Base-by-base conservation (phyloP, 2,329 filamentous ascomycete species). In the Arthrobotrys iridis region DNA sequence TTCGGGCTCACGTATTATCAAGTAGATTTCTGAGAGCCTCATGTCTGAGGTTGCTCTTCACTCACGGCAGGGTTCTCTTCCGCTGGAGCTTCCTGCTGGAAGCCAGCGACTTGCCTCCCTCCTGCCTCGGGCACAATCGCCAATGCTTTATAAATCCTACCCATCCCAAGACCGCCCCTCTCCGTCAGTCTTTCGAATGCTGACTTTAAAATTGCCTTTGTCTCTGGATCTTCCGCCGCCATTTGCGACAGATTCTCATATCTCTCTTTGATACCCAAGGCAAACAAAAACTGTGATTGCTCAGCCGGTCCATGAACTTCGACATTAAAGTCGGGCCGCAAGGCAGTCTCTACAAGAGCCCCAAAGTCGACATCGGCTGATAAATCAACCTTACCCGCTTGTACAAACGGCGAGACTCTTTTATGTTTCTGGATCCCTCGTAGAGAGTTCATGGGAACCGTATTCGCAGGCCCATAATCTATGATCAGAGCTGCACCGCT, bases 321-420 rank as follows among this genome's bases (percentile, higher is more conserved):
- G 2, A 98, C 89, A 1, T 89, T 90, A 0, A 89, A 87, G 77
- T 90, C 93, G 0, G 91, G 91, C 40, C 87, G 84, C 48, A 92
- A 86, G 0, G 93, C 93, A 0, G 91, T 86, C 81, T 98, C 93
- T 0, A 93, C 93, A 0, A 99, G 84, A 8, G 90, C 93, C 0
- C 88, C 87, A 81, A 99, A 99, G 82, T 99, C 95, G 0, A 99
- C 95, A 80, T 99, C 94, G 0, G 92, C 94, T 78, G 90, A 93
- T 20, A 99, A 85, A 81, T 99, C 95, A 1, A 96, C 93, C 24
- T 90, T 87, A 0, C 95, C 95, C 0, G 95, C 91, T 4, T 88
- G 85, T 0, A 87, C 86, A 79, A 99, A 93, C 2, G 95, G 93
- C 20, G 89, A 93, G 48, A 96, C 91, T 22, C 87, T 86, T 22